phyloP scores from a whole-genome alignment of 2,329 filamentous ascomycete genomes.

The Dissoconium aciculare region DNA sequence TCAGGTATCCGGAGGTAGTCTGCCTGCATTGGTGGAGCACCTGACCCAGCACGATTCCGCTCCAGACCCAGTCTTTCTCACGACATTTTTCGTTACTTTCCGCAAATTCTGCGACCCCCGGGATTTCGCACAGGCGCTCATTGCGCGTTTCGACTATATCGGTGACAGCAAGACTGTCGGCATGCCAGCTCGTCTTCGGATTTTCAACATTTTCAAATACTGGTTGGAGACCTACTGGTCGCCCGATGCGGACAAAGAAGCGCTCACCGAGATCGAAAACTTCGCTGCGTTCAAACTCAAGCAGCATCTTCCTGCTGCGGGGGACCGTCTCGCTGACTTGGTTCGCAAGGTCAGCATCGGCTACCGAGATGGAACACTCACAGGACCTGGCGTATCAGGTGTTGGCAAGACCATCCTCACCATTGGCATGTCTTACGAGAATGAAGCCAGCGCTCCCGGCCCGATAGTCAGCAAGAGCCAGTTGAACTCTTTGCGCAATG shows the following conservation, averaged over 20 bases:
- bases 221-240: constrained; percentile 97
- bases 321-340: constrained; percentile 65
- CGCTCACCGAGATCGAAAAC: constrained; percentile 57
- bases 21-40: constrained; percentile 83
- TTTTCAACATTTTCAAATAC: constrained; percentile 93
- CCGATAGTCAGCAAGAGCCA: constrained; percentile 63
- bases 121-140: constrained; percentile 66
- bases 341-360: constrained; percentile 58
- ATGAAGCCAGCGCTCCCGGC: constrained; percentile 38
- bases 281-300: constrained; percentile 66
- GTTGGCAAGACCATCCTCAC: constrained; percentile 79
- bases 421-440: constrained; percentile 43
- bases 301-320: constrained; percentile 56
- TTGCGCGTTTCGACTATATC: constrained; percentile 85
- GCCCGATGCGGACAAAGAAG: constrained; percentile 60
- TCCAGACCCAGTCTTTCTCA: constrained; percentile 80
- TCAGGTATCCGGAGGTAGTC: constrained; percentile 80
- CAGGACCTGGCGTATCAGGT: constrained; percentile 52
- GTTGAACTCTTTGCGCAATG: constrained; percentile 53
- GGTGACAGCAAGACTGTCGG: constrained; percentile 61
- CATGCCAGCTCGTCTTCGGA: constrained; percentile 67
- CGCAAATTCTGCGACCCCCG: constrained; percentile 73
- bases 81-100: constrained; percentile 93
- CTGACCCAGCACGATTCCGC: constrained; percentile 86
- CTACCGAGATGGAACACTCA: constrained; percentile 27